Evolutionary conservation across 192 early-diverging fungal species (phyloP).

Genomic region (Phlyctochytrium arcticum): DNA sequence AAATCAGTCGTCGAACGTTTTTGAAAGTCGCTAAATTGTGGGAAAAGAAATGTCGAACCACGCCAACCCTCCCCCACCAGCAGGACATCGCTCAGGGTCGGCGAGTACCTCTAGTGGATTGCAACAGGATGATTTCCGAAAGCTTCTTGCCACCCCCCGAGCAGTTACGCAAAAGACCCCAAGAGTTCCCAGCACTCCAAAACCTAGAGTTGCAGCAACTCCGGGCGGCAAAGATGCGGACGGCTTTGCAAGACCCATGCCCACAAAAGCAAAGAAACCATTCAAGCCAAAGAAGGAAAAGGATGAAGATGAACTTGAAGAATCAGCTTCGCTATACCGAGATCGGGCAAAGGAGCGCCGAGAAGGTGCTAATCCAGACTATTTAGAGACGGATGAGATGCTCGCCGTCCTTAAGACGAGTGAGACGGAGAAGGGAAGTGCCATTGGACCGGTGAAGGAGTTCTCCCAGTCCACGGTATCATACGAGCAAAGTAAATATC

Average conservation of each 20-base stretch:
- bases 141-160: constrained; percentile 69
- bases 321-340: constrained; percentile 51
- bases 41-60: no score
- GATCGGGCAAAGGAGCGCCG: constrained; percentile 91
- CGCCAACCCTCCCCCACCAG: no score
- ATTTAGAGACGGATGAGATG: constrained; percentile 60
- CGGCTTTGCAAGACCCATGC: not conserved
- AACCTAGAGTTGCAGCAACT: not conserved
- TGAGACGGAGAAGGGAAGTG: not conserved
- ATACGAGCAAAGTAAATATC: constrained; percentile 75
- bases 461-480: constrained; percentile 8
- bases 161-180: constrained; percentile 23
- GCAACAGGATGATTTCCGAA: constrained; percentile 77
- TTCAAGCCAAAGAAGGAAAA: constrained; percentile 41
- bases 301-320: constrained; percentile 11
- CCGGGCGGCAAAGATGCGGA: not conserved
- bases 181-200: not conserved
- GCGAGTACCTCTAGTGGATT: constrained; percentile 29
- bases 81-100: no score
- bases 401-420: constrained; percentile 36
- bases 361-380: constrained; percentile 62
- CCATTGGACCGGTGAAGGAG: not conserved
- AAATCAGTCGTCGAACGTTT: no score
- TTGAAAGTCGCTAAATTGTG: no score
- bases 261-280: constrained; percentile 32